phyloP scores from a whole-genome alignment of 805 yeast species.

The Kluyveromyces starmeri region DNA sequence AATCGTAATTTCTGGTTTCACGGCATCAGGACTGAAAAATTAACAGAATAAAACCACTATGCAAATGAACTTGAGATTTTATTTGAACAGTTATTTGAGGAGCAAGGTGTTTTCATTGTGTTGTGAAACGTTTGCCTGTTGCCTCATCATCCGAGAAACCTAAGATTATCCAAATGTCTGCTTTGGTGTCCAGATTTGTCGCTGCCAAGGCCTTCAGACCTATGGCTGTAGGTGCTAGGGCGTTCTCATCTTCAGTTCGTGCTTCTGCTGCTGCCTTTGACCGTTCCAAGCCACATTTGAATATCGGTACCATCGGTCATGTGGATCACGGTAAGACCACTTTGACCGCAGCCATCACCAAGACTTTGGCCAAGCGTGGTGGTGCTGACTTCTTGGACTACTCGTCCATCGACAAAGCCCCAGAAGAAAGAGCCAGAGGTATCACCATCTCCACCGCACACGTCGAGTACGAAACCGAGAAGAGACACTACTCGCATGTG shows the following conservation, averaged over 20 bases:
- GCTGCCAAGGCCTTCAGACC: conserved; percentile 6
- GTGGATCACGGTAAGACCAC: conserved; percentile 99
- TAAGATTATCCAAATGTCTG: conserved; percentile 12
- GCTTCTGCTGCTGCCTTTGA: conserved; percentile 65
- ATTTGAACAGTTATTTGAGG: too few species aligned
- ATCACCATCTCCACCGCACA: conserved; percentile 97
- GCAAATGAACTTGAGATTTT: too few species aligned
- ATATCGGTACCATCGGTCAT: conserved; percentile 97
- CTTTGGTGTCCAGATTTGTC: conserved; percentile 16
- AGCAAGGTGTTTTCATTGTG: too few species aligned
- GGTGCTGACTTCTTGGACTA: conserved; percentile 94
- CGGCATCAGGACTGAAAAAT: too few species aligned
- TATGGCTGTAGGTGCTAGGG: conserved; percentile 8
- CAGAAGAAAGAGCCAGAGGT: conserved; percentile 99
- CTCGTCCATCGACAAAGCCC: conserved; percentile 90
- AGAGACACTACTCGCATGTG: conserved; percentile 95
- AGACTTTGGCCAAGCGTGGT: conserved; percentile 78
- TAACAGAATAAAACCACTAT: too few species aligned
- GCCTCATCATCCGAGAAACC: too few species aligned
- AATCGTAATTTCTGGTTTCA: too few species aligned
- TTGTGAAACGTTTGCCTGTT: too few species aligned
- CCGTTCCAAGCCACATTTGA: conserved; percentile 94
- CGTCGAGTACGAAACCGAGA: conserved; percentile 91
- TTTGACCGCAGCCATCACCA: conserved; percentile 96
- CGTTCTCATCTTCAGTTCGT: conserved; percentile 17